Conservation (phyloP, 2,329 filamentous ascomycete genomes). For the Fusarium albosuccineum region DNA sequence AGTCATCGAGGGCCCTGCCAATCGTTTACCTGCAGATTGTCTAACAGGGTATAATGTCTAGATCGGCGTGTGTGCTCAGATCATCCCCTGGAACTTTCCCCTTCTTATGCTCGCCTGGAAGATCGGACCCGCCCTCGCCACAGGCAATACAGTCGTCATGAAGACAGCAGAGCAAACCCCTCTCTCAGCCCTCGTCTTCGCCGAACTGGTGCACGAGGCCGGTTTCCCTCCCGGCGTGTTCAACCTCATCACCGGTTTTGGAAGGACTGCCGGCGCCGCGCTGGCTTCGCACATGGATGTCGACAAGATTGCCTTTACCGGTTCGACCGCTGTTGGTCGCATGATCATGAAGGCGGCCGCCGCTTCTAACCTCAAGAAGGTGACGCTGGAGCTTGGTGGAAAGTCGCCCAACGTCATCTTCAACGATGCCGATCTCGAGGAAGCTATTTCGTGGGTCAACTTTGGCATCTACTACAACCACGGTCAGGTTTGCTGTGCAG, state of each 20-base stretch:
- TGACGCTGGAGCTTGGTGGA: slow-evolving; percentile 83
- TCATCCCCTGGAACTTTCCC: slow-evolving; percentile 92
- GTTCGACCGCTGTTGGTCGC: slow-evolving; percentile 79
- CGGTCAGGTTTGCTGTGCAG: slow-evolving; percentile 78
- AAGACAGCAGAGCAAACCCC: slow-evolving; percentile 86
- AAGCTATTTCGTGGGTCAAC: slow-evolving; percentile 84
- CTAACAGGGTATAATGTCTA: slow-evolving; percentile 33
- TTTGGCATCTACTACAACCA: slow-evolving; percentile 76
- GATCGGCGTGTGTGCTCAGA: slow-evolving; percentile 85
- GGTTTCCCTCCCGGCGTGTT: slow-evolving; percentile 84
- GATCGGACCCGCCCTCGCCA: slow-evolving; percentile 79
- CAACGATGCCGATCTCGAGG: slow-evolving; percentile 81
- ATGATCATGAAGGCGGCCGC: slow-evolving; percentile 85
- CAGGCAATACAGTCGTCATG: slow-evolving; percentile 78
- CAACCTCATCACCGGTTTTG: slow-evolving; percentile 83
- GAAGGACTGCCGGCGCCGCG: slow-evolving; percentile 82
- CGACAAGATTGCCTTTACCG: slow-evolving; percentile 88
- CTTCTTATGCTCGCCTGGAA: slow-evolving; percentile 87
- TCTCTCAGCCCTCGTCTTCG: slow-evolving; percentile 75
- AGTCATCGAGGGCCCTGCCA: slow-evolving; percentile 41
- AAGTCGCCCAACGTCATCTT: slow-evolving; percentile 87
- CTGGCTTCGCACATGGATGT: slow-evolving; percentile 82
- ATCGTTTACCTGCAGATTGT: background rate
- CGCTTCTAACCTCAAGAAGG: slow-evolving; percentile 83
- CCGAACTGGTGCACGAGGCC: slow-evolving; percentile 77